Evolutionary conservation across 2,329 filamentous ascomycete genomes (phyloP).

Genomic region (Fusarium beomiforme): DNA sequence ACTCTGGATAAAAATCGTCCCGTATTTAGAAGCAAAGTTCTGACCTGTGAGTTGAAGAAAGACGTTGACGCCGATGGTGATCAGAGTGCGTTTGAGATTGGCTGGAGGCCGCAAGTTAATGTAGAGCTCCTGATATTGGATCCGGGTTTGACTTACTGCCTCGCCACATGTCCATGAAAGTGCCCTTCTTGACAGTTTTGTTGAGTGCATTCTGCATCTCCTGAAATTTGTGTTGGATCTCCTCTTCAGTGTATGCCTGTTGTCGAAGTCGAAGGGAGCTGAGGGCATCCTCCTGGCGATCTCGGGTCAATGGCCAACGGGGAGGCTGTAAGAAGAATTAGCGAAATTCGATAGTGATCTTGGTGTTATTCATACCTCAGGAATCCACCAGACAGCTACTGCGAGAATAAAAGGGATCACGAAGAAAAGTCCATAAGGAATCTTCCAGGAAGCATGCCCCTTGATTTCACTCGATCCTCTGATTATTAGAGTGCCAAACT

Average conservation of each 20-base stretch:
- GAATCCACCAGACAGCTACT: slow-evolving; percentile 3
- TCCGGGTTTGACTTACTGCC: not conserved
- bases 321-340: slow-evolving; percentile 40
- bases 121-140: not conserved
- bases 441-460: slow-evolving; percentile 46
- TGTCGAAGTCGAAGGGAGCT: slow-evolving; percentile 39
- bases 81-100: slow-evolving; percentile 39
- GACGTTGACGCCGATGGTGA: slow-evolving; percentile 43
- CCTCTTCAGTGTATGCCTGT: slow-evolving; percentile 35
- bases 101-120: not conserved
- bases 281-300: slow-evolving; percentile 44
- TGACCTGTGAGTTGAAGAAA: slow-evolving; percentile 47
- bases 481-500: slow-evolving; percentile 39
- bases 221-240: slow-evolving; percentile 30
- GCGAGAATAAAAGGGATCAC: slow-evolving; percentile 45
- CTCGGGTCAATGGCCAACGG: slow-evolving; percentile 44
- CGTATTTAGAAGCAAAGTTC: slow-evolving; percentile 45
- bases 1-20: slow-evolving; percentile 44
- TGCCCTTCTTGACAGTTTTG: not conserved
- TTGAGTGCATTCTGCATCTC: slow-evolving; percentile 24
- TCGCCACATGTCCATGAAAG: not conserved
- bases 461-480: slow-evolving; percentile 43
- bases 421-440: slow-evolving; percentile 50
- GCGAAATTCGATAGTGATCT: slow-evolving; percentile 30
- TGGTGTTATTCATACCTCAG: not conserved